These are phyloP conservation scores for Pseudogymnoascus sp. DNA, from an alignment of 2,329 filamentous ascomycete species.

Conservation along the genomic window DNA sequence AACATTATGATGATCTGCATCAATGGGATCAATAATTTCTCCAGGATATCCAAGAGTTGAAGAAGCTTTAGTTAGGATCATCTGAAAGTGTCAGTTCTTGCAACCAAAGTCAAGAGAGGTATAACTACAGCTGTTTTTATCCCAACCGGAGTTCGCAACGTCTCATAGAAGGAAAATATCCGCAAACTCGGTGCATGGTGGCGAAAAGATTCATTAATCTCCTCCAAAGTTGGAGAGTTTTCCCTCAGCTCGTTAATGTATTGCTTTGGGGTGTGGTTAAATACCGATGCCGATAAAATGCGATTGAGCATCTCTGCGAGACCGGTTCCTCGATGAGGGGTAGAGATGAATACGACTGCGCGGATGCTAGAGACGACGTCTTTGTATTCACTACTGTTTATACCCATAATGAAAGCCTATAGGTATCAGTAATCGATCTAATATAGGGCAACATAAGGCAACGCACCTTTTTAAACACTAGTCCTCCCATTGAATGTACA, in stretches of 20 bases:
- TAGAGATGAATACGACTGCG: conserved; percentile 35
- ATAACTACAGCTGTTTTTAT: background rate
- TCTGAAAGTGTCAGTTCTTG: background rate
- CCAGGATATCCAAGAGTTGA: conserved; percentile 24
- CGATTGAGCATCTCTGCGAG: conserved; percentile 31
- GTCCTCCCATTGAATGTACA: conserved; percentile 40
- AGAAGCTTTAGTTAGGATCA: conserved; percentile 24
- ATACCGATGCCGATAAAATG: conserved; percentile 27
- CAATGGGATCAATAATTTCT: conserved; percentile 20
- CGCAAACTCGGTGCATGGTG: conserved; percentile 31
- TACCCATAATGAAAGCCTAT: conserved; percentile 10
- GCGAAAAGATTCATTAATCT: conserved; percentile 40
- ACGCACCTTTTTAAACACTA: conserved; percentile 26
- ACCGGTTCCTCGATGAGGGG: conserved; percentile 36
- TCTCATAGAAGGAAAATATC: conserved; percentile 41
- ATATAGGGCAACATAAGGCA: background rate
- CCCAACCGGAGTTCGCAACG: conserved; percentile 26
- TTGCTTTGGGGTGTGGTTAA: conserved; percentile 26
- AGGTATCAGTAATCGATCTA: too few relatives aligned
- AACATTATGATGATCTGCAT: conserved; percentile 29
- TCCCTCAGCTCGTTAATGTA: conserved; percentile 34
- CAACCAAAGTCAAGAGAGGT: too few relatives aligned
- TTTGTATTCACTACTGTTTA: conserved; percentile 18
- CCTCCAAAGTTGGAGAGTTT: conserved; percentile 30
- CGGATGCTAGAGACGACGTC: too few relatives aligned